Evolutionary conservation across 305 asterid genomes (phyloP).

Genomic region (Fraxinus dipetala): DNA sequence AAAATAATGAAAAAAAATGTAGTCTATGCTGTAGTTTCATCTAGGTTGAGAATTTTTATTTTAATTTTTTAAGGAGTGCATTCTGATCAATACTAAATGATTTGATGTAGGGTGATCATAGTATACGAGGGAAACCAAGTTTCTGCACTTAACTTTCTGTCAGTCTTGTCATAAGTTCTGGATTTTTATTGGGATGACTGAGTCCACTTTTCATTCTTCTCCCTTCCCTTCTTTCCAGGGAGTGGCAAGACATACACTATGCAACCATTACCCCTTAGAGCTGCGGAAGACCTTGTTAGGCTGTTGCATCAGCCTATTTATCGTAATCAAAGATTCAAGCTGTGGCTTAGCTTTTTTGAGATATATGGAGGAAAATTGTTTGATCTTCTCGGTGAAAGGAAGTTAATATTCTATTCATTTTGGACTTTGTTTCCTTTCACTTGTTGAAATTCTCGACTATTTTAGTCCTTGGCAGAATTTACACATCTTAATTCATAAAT

Average conservation of each 20-base stretch:
- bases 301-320: slow-evolving; percentile 81
- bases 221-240: slow-evolving; percentile 41
- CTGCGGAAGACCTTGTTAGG: slow-evolving; percentile 89
- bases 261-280: slow-evolving; percentile 99
- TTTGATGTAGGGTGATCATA: slow-evolving; percentile 5
- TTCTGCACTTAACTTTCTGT: slow-evolving; percentile 16
- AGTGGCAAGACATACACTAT: slow-evolving; percentile 98
- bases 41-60: background rate
- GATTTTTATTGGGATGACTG: background rate
- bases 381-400: slow-evolving; percentile 94
- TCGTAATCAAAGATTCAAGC: slow-evolving; percentile 85
- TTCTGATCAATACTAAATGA: slow-evolving; percentile 12
- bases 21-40: background rate
- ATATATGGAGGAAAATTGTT: slow-evolving; percentile 91
- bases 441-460: slow-evolving; percentile 13
- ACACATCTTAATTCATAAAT: background rate
- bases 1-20: background rate
- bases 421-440: slow-evolving; percentile 23
- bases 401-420: slow-evolving; percentile 50
- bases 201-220: slow-evolving; percentile 2
- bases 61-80: background rate
- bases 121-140: slow-evolving; percentile 9
- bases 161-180: background rate
- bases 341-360: slow-evolving; percentile 97
- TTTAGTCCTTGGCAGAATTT: slow-evolving; percentile 6